A percentile compares a stretch with the other conserved stretches of the same genome.
phyloP scores from a whole-genome alignment of 345 rosid genomes.

The Citrus sp. region DNA sequence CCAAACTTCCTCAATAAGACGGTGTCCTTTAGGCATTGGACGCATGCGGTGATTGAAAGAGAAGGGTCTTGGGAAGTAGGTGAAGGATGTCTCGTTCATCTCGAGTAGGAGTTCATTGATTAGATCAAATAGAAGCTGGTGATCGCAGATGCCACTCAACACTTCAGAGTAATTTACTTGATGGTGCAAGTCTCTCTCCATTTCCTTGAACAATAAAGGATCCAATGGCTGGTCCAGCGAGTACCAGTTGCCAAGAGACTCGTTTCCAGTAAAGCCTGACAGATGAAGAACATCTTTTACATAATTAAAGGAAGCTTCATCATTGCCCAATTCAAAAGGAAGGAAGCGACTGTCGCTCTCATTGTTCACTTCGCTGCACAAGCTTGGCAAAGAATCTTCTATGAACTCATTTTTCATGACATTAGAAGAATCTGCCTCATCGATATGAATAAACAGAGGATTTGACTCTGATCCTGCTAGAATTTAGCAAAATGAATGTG shows the following conservation, averaged over 20 bases:
- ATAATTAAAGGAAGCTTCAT: conserved; percentile 43
- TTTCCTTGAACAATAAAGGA: conserved; percentile 50
- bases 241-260: conserved; percentile 45
- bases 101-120: conserved; percentile 57
- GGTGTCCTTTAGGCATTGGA: conserved; percentile 42
- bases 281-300: conserved; percentile 50
- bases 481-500: conserved; percentile 10
- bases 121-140: conserved; percentile 59
- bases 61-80: conserved; percentile 57
- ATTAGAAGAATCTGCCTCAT: conserved; percentile 17
- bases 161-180: conserved; percentile 28
- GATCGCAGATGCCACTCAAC: conserved; percentile 21
- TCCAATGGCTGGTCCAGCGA: conserved; percentile 64
- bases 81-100: conserved; percentile 34
- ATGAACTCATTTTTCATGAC: conserved; percentile 3
- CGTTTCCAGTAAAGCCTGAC: conserved; percentile 58
- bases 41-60: conserved; percentile 21
- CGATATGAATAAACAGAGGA: background rate
- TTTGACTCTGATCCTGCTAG: conserved; percentile 26
- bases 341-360: conserved; percentile 14
- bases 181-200: conserved; percentile 34
- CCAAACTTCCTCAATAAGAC: conserved; percentile 66
- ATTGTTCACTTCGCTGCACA: background rate
- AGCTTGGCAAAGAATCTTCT: conserved; percentile 1
- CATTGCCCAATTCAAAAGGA: conserved; percentile 20